A percentile compares a stretch with the other conserved stretches of the same genome.
phyloP scores from a whole-genome alignment of 2,329 filamentous ascomycete genomes.

The Hypoxylon sp. region DNA sequence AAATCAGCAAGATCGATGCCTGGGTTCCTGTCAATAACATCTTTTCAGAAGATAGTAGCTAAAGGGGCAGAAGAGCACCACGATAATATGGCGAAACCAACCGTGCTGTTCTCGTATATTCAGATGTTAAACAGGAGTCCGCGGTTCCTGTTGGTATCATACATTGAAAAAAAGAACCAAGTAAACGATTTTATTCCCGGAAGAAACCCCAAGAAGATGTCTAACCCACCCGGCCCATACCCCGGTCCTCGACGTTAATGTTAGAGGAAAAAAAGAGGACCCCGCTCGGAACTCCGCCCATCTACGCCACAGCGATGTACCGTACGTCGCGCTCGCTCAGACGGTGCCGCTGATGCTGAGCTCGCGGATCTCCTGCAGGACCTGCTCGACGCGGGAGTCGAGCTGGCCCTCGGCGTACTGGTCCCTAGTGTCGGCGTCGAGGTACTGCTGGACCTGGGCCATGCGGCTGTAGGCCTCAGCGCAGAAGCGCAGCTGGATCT shows the following conservation, averaged over 20 bases:
- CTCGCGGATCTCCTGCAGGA: conserved; percentile 95
- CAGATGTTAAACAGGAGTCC: conserved; percentile 17
- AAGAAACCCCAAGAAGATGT: conserved; percentile 19
- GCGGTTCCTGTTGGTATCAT: conserved; percentile 16
- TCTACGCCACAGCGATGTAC: conserved; percentile 1
- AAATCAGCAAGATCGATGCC: too few relatives aligned
- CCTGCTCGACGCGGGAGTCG: conserved; percentile 91
- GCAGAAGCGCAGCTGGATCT: conserved; percentile 97
- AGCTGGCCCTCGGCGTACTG: conserved; percentile 94
- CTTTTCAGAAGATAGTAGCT: neutral
- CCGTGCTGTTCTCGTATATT: conserved; percentile 4
- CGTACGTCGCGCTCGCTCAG: conserved; percentile 48
- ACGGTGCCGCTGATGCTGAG: conserved; percentile 85
- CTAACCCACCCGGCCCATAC: neutral
- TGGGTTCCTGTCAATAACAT: too few relatives aligned
- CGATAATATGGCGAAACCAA: neutral
- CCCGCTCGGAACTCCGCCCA: conserved; percentile 14
- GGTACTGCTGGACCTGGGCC: conserved; percentile 98
- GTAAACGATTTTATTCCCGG: conserved; percentile 4
- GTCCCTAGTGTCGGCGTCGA: conserved; percentile 93
- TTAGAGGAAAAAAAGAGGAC: neutral
- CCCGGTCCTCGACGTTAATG: neutral
- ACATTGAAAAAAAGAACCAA: conserved; percentile 18
- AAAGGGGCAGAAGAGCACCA: neutral
- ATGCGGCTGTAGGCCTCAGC: conserved; percentile 97